Evolutionary conservation across 2,329 filamentous ascomycete species (phyloP).

Genomic region (Ascochyta koolunga): DNA sequence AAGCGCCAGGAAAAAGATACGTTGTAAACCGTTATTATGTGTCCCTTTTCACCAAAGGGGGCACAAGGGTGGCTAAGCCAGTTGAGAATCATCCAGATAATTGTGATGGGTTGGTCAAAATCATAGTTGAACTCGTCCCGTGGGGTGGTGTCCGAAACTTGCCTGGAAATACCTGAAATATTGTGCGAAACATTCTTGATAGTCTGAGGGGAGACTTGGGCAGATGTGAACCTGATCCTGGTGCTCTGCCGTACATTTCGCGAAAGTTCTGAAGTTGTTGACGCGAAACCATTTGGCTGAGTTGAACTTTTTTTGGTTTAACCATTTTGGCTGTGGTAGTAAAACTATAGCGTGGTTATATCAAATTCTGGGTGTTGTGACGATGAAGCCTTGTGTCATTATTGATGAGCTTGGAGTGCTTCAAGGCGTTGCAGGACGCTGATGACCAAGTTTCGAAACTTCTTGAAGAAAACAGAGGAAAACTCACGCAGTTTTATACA

Average conservation of each 20-base stretch:
- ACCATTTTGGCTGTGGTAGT: neutral
- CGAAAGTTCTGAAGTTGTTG: neutral
- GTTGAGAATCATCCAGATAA: neutral
- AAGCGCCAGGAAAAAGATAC: too few species aligned
- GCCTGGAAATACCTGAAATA: too few species aligned
- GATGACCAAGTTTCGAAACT: neutral
- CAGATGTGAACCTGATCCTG: neutral
- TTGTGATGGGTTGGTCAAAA: neutral
- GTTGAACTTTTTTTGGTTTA: neutral
- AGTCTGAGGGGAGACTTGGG: too few species aligned
- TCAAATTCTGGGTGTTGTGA: too few species aligned
- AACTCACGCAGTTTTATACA: neutral
- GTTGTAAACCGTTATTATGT: too few species aligned
- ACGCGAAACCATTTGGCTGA: neutral
- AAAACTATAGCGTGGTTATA: neutral
- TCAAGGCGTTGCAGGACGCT: neutral
- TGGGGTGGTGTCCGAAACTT: too few species aligned
- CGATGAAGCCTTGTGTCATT: neutral
- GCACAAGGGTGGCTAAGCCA: neutral
- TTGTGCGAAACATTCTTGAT: too few species aligned
- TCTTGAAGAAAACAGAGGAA: neutral
- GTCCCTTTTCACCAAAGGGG: neutral
- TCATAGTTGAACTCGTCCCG: too few species aligned
- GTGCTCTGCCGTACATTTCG: neutral
- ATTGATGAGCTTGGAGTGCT: neutral